Conservation (phyloP, 192 early-diverging fungal genomes). For the Jimgerdemannia lactiflua region DNA sequence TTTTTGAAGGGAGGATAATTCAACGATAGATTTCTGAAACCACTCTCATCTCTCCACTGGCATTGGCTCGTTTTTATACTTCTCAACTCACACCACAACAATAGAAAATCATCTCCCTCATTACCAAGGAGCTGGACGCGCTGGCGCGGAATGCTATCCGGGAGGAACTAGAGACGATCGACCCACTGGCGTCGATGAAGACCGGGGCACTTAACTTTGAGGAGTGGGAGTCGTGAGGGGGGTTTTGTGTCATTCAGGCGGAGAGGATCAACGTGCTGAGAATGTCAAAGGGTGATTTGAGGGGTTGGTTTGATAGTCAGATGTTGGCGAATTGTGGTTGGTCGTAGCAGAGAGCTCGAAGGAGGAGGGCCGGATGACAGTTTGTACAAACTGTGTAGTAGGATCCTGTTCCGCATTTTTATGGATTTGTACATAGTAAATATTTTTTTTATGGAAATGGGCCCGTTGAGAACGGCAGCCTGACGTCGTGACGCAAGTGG, state of each 20-base stretch:
- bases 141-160: conserved; percentile 58
- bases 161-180: conserved; percentile 55
- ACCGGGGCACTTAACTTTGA: neutral
- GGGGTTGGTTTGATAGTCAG: no score
- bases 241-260: neutral
- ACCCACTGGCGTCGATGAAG: conserved; percentile 38
- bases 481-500: no score
- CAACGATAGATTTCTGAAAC: neutral
- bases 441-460: no score
- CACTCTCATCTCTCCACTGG: neutral
- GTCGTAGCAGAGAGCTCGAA: no score
- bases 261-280: neutral
- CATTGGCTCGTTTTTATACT: neutral
- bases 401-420: no score
- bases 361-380: no score
- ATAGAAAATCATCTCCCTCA: conserved; percentile 56
- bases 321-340: no score
- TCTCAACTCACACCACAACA: neutral
- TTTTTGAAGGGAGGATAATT: neutral
- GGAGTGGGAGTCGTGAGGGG: conserved; percentile 1
- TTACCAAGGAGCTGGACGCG: conserved; percentile 64
- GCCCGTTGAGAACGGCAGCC: no score
- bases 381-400: no score
- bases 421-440: no score
- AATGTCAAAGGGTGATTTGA: no score